phyloP scores from a whole-genome alignment of 192 early-diverging fungal species.

The Rhizoclosmatium sp. region DNA sequence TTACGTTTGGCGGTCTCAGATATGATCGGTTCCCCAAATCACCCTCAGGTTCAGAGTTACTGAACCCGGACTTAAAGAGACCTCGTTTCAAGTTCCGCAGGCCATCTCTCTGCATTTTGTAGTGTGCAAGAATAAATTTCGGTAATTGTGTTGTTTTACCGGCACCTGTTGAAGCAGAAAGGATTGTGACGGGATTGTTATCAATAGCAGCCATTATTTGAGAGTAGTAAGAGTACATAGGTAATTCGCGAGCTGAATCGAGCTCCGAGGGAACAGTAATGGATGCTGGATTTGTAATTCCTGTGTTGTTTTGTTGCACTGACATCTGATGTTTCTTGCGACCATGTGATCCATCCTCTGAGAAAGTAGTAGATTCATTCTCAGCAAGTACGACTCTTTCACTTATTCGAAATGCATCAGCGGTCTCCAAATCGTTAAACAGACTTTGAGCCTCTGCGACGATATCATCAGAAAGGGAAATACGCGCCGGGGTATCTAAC shows the following conservation, averaged over 20 bases:
- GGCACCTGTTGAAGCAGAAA: constrained; percentile 57
- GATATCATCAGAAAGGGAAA: constrained; percentile 39
- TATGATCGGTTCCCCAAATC: background rate
- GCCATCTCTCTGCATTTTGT: background rate
- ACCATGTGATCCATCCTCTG: background rate
- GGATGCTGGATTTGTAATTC: constrained; percentile 12
- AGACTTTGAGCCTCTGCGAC: constrained; percentile 30
- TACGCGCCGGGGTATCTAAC: constrained; percentile 29
- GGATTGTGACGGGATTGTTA: constrained; percentile 51
- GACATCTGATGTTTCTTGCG: background rate
- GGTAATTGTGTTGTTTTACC: constrained; percentile 81
- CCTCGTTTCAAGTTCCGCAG: background rate
- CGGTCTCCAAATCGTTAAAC: constrained; percentile 18
- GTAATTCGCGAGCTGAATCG: constrained; percentile 37
- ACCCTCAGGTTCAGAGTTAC: background rate
- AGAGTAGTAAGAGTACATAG: constrained; percentile 49
- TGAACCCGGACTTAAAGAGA: background rate
- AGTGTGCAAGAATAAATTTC: constrained; percentile 80
- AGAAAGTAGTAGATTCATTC: background rate
- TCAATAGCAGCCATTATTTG: constrained; percentile 59
- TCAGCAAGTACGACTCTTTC: background rate
- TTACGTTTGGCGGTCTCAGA: constrained; percentile 61
- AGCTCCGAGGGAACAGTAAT: constrained; percentile 42
- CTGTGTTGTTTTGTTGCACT: background rate
- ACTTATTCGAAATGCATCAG: constrained; percentile 18